phyloP scores from a whole-genome alignment of 2,329 filamentous ascomycete genomes.

The Xylariaceae sp. region DNA sequence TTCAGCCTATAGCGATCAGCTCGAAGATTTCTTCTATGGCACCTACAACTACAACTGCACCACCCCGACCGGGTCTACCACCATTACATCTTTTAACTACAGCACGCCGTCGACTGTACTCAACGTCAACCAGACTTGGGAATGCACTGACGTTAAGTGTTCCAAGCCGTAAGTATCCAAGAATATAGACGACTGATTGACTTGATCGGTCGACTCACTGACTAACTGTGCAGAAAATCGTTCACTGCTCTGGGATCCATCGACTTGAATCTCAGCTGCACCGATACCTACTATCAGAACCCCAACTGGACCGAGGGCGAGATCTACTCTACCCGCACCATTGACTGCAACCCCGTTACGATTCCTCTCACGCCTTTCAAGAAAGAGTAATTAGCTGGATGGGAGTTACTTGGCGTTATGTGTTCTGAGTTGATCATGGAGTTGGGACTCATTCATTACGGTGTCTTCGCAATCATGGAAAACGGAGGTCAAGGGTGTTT shows the following conservation, averaged over 20 bases:
- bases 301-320: conserved; percentile 38
- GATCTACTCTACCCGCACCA: conserved; percentile 35
- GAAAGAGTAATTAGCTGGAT: too few species aligned
- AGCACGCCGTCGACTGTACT: conserved; percentile 35
- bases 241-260: conserved; percentile 32
- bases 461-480: too few species aligned
- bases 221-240: conserved; percentile 23
- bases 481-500: too few species aligned
- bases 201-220: neutral
- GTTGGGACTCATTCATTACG: too few species aligned
- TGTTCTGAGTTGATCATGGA: too few species aligned
- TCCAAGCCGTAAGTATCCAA: conserved; percentile 33
- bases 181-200: neutral
- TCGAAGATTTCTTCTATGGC: conserved; percentile 50
- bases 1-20: conserved; percentile 38
- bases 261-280: conserved; percentile 35
- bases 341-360: conserved; percentile 32
- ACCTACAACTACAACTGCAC: conserved; percentile 42
- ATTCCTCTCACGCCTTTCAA: conserved; percentile 31
- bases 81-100: conserved; percentile 41
- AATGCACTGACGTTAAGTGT: conserved; percentile 39
- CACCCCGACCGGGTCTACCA: conserved; percentile 27
- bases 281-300: conserved; percentile 33
- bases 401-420: too few species aligned
- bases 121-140: conserved; percentile 47